phyloP scores from a whole-genome alignment of 2,329 filamentous ascomycete genomes.

The Immersiporthe knoxdaviesiana region DNA sequence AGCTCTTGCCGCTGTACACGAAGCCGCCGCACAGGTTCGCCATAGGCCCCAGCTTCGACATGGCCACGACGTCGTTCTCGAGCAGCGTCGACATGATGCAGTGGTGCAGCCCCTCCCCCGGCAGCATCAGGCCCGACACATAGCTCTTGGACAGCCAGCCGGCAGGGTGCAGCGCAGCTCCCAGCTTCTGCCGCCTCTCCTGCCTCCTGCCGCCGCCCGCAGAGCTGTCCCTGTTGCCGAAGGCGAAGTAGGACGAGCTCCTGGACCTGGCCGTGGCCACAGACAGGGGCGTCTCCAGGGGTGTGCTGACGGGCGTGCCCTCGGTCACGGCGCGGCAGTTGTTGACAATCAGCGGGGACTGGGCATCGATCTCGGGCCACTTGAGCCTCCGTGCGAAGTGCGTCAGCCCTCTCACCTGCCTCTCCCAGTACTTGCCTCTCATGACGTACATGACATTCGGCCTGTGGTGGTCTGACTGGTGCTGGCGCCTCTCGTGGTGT shows the following conservation, averaged over 20 bases:
- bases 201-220: constrained; percentile 40
- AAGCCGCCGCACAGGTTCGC: constrained; percentile 68
- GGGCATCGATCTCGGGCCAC: constrained; percentile 64
- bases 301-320: constrained; percentile 46
- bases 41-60: constrained; percentile 60
- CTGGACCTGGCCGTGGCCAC: constrained; percentile 41
- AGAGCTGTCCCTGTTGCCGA: constrained; percentile 29
- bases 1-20: constrained; percentile 65
- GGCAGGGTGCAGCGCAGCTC: constrained; percentile 59
- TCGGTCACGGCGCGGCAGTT: constrained; percentile 50
- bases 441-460: constrained; percentile 52
- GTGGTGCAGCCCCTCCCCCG: constrained; percentile 65
- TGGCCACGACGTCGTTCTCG: constrained; percentile 65
- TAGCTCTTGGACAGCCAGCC: constrained; percentile 73
- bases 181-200: constrained; percentile 56
- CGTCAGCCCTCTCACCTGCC: constrained; percentile 63
- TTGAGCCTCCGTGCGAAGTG: constrained; percentile 66
- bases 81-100: constrained; percentile 68
- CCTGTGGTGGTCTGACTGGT: constrained; percentile 42
- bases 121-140: constrained; percentile 66
- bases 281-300: constrained; percentile 41
- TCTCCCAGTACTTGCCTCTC: constrained; percentile 57
- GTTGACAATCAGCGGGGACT: constrained; percentile 52
- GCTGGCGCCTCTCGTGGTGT: constrained; percentile 42
- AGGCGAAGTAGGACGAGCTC: constrained; percentile 51